Conservation (phyloP, 2,329 filamentous ascomycete species). For the Colletotrichum gigasporum region DNA sequence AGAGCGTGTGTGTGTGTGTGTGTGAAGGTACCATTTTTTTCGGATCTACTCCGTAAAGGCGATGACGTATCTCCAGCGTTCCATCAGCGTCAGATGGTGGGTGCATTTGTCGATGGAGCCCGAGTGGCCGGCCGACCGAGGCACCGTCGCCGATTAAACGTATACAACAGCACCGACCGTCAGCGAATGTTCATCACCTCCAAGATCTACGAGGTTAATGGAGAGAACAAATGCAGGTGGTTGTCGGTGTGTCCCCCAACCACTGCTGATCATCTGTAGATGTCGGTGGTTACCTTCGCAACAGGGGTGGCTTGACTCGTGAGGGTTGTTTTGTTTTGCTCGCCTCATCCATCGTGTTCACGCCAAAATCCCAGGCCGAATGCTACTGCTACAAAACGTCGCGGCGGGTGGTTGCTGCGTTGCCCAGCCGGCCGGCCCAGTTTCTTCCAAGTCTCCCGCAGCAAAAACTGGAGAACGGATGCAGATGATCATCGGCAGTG, state of each 20-base stretch:
- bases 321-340: conserved; percentile 1
- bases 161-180: no score
- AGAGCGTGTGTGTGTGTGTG: no score
- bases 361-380: no score
- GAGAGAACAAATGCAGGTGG: not conserved
- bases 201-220: not conserved
- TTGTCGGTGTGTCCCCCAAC: not conserved
- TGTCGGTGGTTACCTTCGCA: not conserved
- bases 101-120: conserved; percentile 9
- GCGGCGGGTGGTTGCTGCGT: no score
- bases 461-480: not conserved
- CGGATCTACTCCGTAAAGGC: not conserved
- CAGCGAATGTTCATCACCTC: no score
- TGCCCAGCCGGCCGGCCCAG: not conserved
- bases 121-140: not conserved
- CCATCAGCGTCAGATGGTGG: not conserved
- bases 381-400: not conserved
- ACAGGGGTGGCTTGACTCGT: conserved; percentile 11
- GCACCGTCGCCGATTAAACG: no score
- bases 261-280: not conserved
- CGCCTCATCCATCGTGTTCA: no score
- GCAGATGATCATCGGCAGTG: not conserved
- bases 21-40: no score
- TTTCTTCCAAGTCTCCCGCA: not conserved
- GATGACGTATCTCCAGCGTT: conserved; percentile 9